phyloP scores from a whole-genome alignment of 768 basidiomycete species.

The Amanita rimosa region DNA sequence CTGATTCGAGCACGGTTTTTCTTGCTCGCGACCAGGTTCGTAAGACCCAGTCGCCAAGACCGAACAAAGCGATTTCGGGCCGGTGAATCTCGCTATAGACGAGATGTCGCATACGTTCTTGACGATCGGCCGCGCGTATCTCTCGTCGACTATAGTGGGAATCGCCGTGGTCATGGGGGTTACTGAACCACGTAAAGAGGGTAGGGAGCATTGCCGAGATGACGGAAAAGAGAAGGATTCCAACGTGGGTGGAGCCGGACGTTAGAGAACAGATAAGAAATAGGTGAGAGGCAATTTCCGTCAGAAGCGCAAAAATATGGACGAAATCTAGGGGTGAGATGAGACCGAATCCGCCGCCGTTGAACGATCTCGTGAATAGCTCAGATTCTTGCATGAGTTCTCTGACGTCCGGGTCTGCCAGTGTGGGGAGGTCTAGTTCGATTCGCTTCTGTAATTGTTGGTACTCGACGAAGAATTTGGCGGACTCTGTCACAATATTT shows the following conservation, averaged over 20 bases:
- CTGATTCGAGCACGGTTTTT: slow-evolving; percentile 45
- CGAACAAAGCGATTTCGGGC: slow-evolving; percentile 76
- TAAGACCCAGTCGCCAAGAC: slow-evolving; percentile 78
- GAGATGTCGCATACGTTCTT: slow-evolving; percentile 65
- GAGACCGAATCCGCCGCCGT: slow-evolving; percentile 66
- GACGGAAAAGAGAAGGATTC: slow-evolving; percentile 49
- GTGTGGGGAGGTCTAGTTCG: slow-evolving; percentile 67
- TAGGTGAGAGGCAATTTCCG: slow-evolving; percentile 66
- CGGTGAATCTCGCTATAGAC: slow-evolving; percentile 67
- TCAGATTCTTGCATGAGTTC: slow-evolving; percentile 83
- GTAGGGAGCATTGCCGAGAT: slow-evolving; percentile 51
- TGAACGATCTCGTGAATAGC: slow-evolving; percentile 74
- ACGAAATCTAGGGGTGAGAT: slow-evolving; percentile 74
- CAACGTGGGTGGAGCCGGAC: slow-evolving; percentile 39
- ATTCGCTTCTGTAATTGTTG: slow-evolving; percentile 71
- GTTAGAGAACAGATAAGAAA: slow-evolving; percentile 59
- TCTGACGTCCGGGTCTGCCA: slow-evolving; percentile 60
- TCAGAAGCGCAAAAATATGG: slow-evolving; percentile 56
- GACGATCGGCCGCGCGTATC: slow-evolving; percentile 53
- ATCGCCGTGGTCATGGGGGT: slow-evolving; percentile 29
- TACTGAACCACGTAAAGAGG: slow-evolving; percentile 39
- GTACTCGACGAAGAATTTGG: slow-evolving; percentile 65
- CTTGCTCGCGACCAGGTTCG: slow-evolving; percentile 63
- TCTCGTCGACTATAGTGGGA: slow-evolving; percentile 40
- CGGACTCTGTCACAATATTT: slow-evolving; percentile 59